phyloP scores from a whole-genome alignment of 75 land plant genomes.

The Isoetes taiwanensis region DNA sequence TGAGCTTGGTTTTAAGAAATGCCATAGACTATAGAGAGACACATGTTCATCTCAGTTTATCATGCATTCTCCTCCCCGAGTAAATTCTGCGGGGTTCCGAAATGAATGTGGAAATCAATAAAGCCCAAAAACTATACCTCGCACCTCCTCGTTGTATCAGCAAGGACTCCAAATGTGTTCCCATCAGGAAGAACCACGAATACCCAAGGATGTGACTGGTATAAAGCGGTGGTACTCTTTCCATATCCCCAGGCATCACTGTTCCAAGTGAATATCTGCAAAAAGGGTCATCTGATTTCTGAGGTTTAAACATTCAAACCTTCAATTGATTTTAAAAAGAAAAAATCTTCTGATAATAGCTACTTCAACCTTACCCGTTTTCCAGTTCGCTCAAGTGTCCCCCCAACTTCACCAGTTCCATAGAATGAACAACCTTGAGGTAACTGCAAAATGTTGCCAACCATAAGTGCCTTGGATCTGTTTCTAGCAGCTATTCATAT shows the following conservation, averaged over 20 bases:
- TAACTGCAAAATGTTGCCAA: slow-evolving; percentile 52
- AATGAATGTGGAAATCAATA: not conserved
- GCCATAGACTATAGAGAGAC: too few relatives aligned
- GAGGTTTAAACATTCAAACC: not conserved
- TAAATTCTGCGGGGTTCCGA: too few relatives aligned
- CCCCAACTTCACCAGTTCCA: slow-evolving; percentile 95
- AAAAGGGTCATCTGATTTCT: not conserved
- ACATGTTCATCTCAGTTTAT: too few relatives aligned
- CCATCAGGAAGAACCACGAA: slow-evolving; percentile 77
- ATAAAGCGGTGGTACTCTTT: slow-evolving; percentile 61
- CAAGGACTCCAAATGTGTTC: slow-evolving; percentile 69
- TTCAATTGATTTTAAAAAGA: not conserved
- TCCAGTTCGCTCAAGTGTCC: slow-evolving; percentile 85
- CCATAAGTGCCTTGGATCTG: too few relatives aligned
- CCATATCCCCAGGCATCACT: slow-evolving; percentile 96
- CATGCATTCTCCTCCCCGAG: too few relatives aligned
- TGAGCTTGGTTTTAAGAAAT: not conserved
- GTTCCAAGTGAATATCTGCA: slow-evolving; percentile 88
- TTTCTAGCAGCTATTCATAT: too few relatives aligned
- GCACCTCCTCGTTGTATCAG: slow-evolving; percentile 81
- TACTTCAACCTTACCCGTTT: slow-evolving; percentile 42
- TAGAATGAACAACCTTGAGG: slow-evolving; percentile 73
- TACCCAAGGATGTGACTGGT: slow-evolving; percentile 98
- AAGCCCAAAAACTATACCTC: slow-evolving; percentile 37
- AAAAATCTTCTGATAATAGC: not conserved